Conservation (phyloP, 331 rosid species). For the Ulmus americana region DNA sequence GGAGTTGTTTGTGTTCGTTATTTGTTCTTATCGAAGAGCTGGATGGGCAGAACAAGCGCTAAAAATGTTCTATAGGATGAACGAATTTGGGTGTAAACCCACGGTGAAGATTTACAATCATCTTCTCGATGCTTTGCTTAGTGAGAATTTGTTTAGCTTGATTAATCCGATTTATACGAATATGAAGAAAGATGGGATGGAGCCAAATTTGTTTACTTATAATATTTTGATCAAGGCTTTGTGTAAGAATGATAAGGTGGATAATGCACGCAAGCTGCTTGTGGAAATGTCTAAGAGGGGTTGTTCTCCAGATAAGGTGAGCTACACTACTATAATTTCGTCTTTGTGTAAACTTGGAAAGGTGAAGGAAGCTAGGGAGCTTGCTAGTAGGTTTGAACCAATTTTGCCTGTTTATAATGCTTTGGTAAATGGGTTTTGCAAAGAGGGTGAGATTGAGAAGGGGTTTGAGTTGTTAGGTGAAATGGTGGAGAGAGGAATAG, state of each 20-base stretch:
- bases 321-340: constrained; percentile 63
- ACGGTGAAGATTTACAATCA: constrained; percentile 75
- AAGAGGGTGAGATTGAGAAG: constrained; percentile 39
- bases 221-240: constrained; percentile 71
- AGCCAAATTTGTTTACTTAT: constrained; percentile 72
- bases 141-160: constrained; percentile 58
- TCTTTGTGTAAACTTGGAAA: constrained; percentile 52
- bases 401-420: constrained; percentile 67
- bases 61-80: constrained; percentile 69
- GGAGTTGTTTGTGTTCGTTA: constrained; percentile 48
- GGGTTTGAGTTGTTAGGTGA: constrained; percentile 53
- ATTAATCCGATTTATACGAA: constrained; percentile 58
- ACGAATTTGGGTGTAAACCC: constrained; percentile 68
- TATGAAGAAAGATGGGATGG: constrained; percentile 77
- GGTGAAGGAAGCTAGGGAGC: constrained; percentile 55
- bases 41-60: constrained; percentile 62
- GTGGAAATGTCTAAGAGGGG: constrained; percentile 83
- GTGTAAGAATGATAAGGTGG: constrained; percentile 64
- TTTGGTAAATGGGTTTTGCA: constrained; percentile 67
- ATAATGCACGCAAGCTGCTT: constrained; percentile 67
- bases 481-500: constrained; percentile 52
- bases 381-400: constrained; percentile 41
- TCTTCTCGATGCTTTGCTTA: constrained; percentile 60
- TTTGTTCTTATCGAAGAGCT: constrained; percentile 33
- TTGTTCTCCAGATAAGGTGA: constrained; percentile 63